Evolutionary conservation across 306 rosid genomes (phyloP), one percentile per base, ranked within the genome.

Genomic region (Mucuna pruriens): DNA sequence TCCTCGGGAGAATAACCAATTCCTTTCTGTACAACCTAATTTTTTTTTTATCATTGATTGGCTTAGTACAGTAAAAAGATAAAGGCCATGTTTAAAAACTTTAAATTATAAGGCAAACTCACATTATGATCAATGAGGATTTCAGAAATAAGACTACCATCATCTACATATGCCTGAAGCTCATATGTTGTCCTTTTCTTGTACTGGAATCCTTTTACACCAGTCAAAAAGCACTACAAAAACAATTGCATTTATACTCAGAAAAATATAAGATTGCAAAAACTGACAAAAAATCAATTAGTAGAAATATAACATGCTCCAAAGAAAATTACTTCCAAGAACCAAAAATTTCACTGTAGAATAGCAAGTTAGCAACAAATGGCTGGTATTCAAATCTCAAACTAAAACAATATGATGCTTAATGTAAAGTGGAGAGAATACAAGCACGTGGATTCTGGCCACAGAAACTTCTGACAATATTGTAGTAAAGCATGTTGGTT

Each of bases 71-170:
- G 29, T 38, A 65, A 34, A 62, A 77, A 74, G 69, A 73, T 26
- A 69, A 80, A 76, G 67, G 44, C 80, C 60, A 4, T 9, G 19
- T 45, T n/a, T 61, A 69, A 71, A 80, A 46, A 75, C 13, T 25
- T 39, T 39, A 46, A 45, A 76, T 15, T 74, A 69, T 65, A 46
- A 67, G 72, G 71, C 42, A 42, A 73, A 85, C 97, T 90, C 88
- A 95, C 99, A 19, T 91, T 81, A 52, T 89, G 97, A 85, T 90
- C 89, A 45, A 95, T 86, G 66, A 88, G 82, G 58, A 93, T 84
- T 90, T 93, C 97, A 31, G 91, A 80, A 71, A 95, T 95, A 85
- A 95, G 94, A 80, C 97, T 90, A 38, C 99, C 99, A 60, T 95
- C 99, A 71, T 95, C 99, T 48, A 95, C 88, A 81, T 89, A 92